Evolutionary conservation across 1,284 basidiomycete species (phyloP), one percentile per base, ranked within the genome.

Genomic region (Ceratobasidium theobromae): DNA sequence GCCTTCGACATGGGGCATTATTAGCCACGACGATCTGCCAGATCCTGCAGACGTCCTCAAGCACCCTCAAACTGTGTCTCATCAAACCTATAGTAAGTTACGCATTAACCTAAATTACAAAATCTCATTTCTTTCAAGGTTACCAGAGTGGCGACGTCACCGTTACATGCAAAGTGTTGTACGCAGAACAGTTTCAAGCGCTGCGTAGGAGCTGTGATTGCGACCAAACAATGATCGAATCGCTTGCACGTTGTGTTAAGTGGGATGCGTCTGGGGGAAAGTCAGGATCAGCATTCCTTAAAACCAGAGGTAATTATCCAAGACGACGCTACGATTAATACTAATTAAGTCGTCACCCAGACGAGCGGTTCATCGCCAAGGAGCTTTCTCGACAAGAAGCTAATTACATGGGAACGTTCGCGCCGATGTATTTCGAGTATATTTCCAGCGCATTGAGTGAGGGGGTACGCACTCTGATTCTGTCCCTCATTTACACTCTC

Each of bases 351-450:
- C 38, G 28, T 62, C 40, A 66, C 54, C 41, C 72, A 93, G 97
- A 99, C 75, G 95, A 98, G 75, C 93, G 97, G 3, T 96, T 99
- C 79, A 95, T 99, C 71, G 93, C 97, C 52, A 99, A 99, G 75
- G 96, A 98, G 74, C 85, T 99, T 32, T 97, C 95, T 0, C 84
- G 87, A 65, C 83, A 91, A 41, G 97, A 99, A 76, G 81, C 98
- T 72, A 93, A 98, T 74, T 91, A 93, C 0, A 92, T 99, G 84
- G 93, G 95, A 72, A 94, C 91, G 5, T 99, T 99, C 77, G 97
- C 95, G 6, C 96, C 96, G 0, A 90, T 93, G 2, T 99, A 99
- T 77, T 99, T 99, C 74, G 91, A 95, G 71, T 99, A 99, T 76
- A 95, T 98, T 86, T 89, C 91, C 2, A 87, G 91, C 21, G 89